Conservation (phyloP, 192 early-diverging fungal genomes). For the Gonapodya sp. region DNA sequence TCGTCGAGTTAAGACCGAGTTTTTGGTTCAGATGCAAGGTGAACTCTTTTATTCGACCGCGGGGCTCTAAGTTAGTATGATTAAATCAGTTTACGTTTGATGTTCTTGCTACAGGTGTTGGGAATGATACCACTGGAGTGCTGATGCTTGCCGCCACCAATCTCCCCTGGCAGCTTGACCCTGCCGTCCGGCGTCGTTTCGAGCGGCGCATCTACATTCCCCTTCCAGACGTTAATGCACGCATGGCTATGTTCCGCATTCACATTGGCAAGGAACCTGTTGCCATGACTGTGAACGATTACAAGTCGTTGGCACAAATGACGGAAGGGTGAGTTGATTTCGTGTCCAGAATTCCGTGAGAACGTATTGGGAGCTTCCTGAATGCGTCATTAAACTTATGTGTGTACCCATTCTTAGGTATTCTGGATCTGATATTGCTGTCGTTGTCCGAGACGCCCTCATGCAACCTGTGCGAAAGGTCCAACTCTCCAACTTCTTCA, state of each 20-base stretch:
- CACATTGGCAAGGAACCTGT: conserved; percentile 90
- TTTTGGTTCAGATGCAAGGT: conserved; percentile 96
- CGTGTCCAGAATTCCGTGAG: background rate
- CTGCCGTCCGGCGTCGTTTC: conserved; percentile 89
- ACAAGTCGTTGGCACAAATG: conserved; percentile 57
- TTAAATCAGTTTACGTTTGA: no score
- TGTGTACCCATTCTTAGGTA: conserved; percentile 33
- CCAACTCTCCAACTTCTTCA: conserved; percentile 87
- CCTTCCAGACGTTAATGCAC: conserved; percentile 78
- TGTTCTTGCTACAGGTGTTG: conserved; percentile 51
- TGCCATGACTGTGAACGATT: conserved; percentile 62
- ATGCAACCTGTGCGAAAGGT: conserved; percentile 97
- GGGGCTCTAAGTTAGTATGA: background rate
- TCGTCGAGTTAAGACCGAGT: conserved; percentile 93
- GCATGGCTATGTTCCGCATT: conserved; percentile 83
- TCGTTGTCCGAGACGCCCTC: conserved; percentile 88
- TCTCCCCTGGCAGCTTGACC: conserved; percentile 92
- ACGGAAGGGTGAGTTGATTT: conserved; percentile 60
- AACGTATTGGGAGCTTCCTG: background rate
- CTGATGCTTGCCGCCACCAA: conserved; percentile 94
- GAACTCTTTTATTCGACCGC: background rate
- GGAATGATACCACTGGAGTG: conserved; percentile 89
- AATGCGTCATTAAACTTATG: no score
- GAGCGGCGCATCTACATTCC: conserved; percentile 98
- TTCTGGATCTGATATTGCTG: conserved; percentile 93